phyloP scores from a whole-genome alignment of 2,329 filamentous ascomycete genomes.

The Colletotrichum lentis region DNA sequence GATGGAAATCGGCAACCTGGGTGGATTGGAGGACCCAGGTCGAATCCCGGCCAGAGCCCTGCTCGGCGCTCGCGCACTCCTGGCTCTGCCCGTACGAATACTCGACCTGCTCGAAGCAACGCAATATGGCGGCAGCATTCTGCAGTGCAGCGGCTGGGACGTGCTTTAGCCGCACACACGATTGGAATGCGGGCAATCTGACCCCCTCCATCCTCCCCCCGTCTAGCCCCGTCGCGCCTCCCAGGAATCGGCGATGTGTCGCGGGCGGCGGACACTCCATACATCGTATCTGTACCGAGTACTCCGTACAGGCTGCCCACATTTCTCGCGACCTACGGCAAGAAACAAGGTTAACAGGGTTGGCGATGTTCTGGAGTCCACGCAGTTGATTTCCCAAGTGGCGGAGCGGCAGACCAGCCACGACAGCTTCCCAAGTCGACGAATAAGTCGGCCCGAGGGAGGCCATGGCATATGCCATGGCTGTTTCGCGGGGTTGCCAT shows the following conservation, averaged over 20 bases:
- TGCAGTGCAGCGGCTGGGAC: conserved; percentile 33
- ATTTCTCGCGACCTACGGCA: conserved; percentile 3
- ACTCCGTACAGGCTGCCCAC: conserved; percentile 17
- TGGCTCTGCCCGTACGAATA: background rate
- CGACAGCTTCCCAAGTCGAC: conserved; percentile 17
- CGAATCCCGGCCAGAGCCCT: background rate
- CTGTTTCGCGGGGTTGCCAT: conserved; percentile 30
- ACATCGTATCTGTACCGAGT: too few relatives aligned
- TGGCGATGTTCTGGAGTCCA: conserved; percentile 3
- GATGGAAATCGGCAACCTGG: conserved; percentile 1
- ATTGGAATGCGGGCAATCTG: conserved; percentile 34
- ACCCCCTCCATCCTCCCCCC: conserved; percentile 30
- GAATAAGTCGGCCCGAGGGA: conserved; percentile 23
- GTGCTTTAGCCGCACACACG: conserved; percentile 34
- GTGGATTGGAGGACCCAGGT: background rate
- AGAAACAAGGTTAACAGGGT: conserved; percentile 23
- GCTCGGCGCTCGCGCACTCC: conserved; percentile 16
- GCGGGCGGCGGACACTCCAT: conserved; percentile 24
- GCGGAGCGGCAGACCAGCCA: conserved; percentile 22
- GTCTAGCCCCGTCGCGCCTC: conserved; percentile 25
- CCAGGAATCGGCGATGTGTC: conserved; percentile 30
- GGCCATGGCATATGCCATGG: conserved; percentile 27
- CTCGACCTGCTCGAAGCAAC: conserved; percentile 24
- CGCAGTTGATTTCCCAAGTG: conserved; percentile 16
- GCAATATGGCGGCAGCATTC: conserved; percentile 33